A percentile compares a stretch with the other conserved stretches of the same genome.
These are phyloP conservation scores for Rubia yunnanensis DNA, from an alignment of 257 asterid genomes.

Conservation along the genomic window DNA sequence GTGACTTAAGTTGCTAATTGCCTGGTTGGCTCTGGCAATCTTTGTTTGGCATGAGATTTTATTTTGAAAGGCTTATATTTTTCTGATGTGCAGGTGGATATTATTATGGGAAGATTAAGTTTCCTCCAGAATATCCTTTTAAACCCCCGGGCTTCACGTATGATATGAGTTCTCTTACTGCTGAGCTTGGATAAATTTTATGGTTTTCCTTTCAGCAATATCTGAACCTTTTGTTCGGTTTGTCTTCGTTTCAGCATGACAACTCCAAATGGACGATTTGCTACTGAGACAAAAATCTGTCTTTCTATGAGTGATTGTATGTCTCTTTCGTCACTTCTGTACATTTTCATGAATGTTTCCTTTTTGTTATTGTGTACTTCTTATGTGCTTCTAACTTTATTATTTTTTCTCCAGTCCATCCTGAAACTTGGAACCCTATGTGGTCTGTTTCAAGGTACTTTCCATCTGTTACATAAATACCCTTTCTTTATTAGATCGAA, in stretches of 20 bases:
- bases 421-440: constrained; percentile 54
- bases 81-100: constrained; percentile 56
- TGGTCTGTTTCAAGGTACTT: constrained; percentile 47
- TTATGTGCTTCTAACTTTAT: neutral
- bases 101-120: constrained; percentile 90
- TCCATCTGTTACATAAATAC: neutral
- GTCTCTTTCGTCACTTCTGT: constrained; percentile 5
- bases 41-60: constrained; percentile 8
- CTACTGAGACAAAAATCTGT: constrained; percentile 88
- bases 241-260: constrained; percentile 44
- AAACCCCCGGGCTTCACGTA: constrained; percentile 97
- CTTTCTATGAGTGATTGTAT: constrained; percentile 81
- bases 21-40: neutral
- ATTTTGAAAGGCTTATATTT: constrained; percentile 1
- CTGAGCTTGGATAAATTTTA: neutral
- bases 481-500: neutral
- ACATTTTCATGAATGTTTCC: neutral
- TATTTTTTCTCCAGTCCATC: constrained; percentile 30
- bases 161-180: constrained; percentile 5
- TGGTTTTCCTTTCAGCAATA: constrained; percentile 5
- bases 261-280: constrained; percentile 76
- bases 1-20: constrained; percentile 16
- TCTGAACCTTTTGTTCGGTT: constrained; percentile 7
- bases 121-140: constrained; percentile 93
- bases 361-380: neutral